These are phyloP conservation scores for Liquidambar formosana DNA, from an alignment of 164 flowering plant species.

Conservation along the genomic window DNA sequence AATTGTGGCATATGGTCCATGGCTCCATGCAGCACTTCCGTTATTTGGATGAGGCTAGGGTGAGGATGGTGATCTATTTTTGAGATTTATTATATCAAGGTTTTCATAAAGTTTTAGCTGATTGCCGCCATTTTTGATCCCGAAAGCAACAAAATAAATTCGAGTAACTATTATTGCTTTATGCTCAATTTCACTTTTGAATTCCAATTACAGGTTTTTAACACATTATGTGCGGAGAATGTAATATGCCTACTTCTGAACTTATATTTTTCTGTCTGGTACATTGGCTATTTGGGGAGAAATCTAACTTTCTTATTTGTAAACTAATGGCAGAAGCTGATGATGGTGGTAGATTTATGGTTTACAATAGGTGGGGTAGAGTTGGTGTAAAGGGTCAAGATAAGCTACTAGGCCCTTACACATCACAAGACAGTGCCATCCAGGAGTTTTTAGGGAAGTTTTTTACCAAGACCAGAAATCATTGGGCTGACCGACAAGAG, in stretches of 20 bases:
- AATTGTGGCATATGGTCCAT: neutral
- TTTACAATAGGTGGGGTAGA: constrained; percentile 49
- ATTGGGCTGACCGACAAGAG: constrained; percentile 36
- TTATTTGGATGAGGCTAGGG: neutral
- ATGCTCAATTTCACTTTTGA: neutral
- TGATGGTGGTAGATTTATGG: constrained; percentile 35
- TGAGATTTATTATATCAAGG: neutral
- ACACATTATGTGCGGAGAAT: neutral
- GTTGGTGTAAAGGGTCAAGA: constrained; percentile 49
- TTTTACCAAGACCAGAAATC: constrained; percentile 36
- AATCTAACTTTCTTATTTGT: neutral
- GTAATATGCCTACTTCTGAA: no score
- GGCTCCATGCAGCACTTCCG: no score
- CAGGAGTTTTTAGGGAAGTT: constrained; percentile 38
- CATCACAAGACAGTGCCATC: constrained; percentile 29
- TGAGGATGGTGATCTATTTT: neutral
- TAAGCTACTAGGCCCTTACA: constrained; percentile 35
- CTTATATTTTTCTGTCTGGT: neutral
- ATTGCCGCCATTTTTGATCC: neutral
- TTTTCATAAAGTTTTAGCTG: neutral
- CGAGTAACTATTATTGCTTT: neutral
- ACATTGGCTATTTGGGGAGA: neutral
- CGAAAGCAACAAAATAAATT: neutral
- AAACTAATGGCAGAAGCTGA: constrained; percentile 38
- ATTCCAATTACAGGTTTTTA: neutral